Evolutionary conservation across 129 eudicot genomes (phyloP).

Genomic region (Gnaphalium uliginosum): DNA sequence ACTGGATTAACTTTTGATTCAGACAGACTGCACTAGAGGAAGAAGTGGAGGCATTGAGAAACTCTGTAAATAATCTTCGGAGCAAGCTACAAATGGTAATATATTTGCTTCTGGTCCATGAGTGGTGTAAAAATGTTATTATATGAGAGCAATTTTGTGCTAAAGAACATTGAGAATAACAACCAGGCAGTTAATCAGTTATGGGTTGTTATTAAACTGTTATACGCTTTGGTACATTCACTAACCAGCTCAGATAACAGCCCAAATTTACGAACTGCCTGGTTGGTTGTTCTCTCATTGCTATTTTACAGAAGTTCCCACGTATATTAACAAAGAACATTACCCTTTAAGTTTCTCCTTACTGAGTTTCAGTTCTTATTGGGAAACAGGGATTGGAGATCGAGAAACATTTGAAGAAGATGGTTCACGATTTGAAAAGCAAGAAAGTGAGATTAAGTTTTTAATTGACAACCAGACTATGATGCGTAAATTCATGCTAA

Average conservation of each 20-base stretch:
- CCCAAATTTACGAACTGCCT: neutral
- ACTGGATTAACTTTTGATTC: constrained; percentile 52
- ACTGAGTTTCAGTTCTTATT: neutral
- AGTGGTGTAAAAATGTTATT: neutral
- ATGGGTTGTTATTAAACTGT: neutral
- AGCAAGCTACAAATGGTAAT: constrained; percentile 65
- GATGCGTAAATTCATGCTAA: constrained; percentile 26
- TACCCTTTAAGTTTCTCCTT: neutral
- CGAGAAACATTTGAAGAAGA: constrained; percentile 72
- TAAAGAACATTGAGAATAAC: neutral
- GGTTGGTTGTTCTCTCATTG: neutral
- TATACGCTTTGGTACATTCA: neutral
- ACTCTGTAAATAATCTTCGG: constrained; percentile 49
- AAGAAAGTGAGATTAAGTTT: constrained; percentile 47
- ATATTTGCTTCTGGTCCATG: constrained; percentile 14
- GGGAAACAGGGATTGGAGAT: constrained; percentile 72
- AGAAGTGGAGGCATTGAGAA: constrained; percentile 65
- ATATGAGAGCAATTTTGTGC: neutral
- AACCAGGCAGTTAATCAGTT: neutral
- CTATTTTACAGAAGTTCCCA: neutral
- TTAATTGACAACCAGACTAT: neutral
- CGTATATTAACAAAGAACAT: neutral
- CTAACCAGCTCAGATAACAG: neutral
- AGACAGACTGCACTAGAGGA: constrained; percentile 82
- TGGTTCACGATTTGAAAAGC: constrained; percentile 59